Conservation (phyloP, 768 basidiomycete genomes). For the Lyophyllum atratum region DNA sequence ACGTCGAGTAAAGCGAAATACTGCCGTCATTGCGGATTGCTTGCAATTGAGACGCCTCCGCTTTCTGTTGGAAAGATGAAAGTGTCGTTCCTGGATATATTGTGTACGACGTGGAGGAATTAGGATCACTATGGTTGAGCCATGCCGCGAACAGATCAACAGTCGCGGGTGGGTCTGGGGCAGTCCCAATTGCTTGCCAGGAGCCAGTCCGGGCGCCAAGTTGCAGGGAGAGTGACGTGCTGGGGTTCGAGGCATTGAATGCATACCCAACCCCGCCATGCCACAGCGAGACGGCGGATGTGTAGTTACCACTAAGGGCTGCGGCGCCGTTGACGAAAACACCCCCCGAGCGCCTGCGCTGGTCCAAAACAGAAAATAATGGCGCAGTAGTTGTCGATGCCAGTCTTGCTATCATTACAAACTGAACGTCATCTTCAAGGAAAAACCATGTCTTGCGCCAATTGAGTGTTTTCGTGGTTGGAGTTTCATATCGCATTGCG, state of each 20-base stretch:
- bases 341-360: constrained; percentile 47
- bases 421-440: constrained; percentile 63
- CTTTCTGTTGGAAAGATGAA: constrained; percentile 42
- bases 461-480: constrained; percentile 49
- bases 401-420: constrained; percentile 60
- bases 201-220: constrained; percentile 54
- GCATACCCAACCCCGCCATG: constrained; percentile 67
- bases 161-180: constrained; percentile 52
- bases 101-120: constrained; percentile 50
- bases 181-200: constrained; percentile 68
- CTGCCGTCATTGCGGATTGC: constrained; percentile 47
- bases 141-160: constrained; percentile 70
- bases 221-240: constrained; percentile 38
- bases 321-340: constrained; percentile 46
- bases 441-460: constrained; percentile 82
- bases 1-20: constrained; percentile 46
- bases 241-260: constrained; percentile 37
- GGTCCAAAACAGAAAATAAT: constrained; percentile 69
- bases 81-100: constrained; percentile 54
- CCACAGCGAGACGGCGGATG: constrained; percentile 48
- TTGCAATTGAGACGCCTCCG: constrained; percentile 26
- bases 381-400: constrained; percentile 45
- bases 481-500: constrained; percentile 71
- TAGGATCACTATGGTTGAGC: constrained; percentile 43
- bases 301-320: constrained; percentile 11